These are phyloP conservation scores for Ceriops decandra DNA, from an alignment of 345 rosid genomes.

Conservation along the genomic window DNA sequence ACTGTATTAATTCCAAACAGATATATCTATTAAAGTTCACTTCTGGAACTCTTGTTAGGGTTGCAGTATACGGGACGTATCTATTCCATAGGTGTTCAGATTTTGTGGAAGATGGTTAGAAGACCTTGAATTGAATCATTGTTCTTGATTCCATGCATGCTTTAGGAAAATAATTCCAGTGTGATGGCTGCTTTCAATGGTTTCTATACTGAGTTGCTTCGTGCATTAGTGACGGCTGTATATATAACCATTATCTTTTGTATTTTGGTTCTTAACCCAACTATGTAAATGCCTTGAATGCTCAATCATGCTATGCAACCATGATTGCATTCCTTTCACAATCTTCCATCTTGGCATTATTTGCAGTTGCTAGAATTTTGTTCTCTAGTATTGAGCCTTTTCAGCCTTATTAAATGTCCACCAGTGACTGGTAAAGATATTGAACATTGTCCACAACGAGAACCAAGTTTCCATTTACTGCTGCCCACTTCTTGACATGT, in stretches of 20 bases:
- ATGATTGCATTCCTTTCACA: neutral
- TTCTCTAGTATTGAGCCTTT: neutral
- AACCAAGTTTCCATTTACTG: neutral
- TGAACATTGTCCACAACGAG: neutral
- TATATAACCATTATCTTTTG: neutral
- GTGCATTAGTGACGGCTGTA: neutral
- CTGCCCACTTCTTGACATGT: neutral
- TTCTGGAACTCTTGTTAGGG: too few relatives aligned
- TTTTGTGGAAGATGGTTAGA: too few relatives aligned
- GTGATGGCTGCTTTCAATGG: too few relatives aligned
- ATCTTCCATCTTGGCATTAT: neutral
- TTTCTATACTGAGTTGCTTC: neutral
- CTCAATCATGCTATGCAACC: neutral
- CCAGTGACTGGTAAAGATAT: neutral
- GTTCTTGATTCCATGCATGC: too few relatives aligned
- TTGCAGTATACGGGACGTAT: too few relatives aligned
- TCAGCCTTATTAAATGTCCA: neutral
- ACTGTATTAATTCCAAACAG: neutral
- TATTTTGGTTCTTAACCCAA: neutral
- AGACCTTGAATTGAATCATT: too few relatives aligned
- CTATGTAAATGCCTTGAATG: neutral
- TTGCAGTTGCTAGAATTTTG: constrained; percentile 1
- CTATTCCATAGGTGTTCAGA: too few relatives aligned
- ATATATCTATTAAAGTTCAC: too few relatives aligned
- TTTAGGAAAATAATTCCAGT: too few relatives aligned